Evolutionary conservation across 2,329 filamentous ascomycete genomes (phyloP), one percentile per base, ranked within the genome.

Genomic region (Cordyceps cateniannulata): DNA sequence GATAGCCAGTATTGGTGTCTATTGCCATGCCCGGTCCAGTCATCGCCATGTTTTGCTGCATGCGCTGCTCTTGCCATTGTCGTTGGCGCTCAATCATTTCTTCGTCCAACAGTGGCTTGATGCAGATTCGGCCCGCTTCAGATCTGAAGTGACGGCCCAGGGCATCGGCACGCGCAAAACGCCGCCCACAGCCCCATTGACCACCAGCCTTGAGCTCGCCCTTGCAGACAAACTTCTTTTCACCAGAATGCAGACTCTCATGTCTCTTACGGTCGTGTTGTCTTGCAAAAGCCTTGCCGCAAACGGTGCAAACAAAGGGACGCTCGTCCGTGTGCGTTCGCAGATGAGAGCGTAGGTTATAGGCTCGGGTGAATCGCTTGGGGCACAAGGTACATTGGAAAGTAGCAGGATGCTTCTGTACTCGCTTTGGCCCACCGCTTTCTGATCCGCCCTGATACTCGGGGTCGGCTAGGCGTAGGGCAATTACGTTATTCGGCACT

Each of bases 171-270:
- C 95, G 90, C 18, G 95, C 95, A 73, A 99, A 99, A 10, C 93
- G 85, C 63, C 95, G 85, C 3, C 91, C 91, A 67, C 95, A 99
- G 22, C 95, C 95, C 95, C 95, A 99, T 65, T 89, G 85, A 5
- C 88, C 88, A 51, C 88, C 87, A 2, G 85, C 85, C 66, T 93
- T 93, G 54, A 99, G 85, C 62, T 93, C 90, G 58, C 95, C 95
- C 66, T 91, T 92, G 76, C 95, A 99, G 8, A 98, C 90, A 71
- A 98, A 99, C 71, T 96, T 98, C 84, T 98, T 99, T 77, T 99
- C 95, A 47, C 95, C 95, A 0, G 91, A 96, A 70, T 99, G 95
- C 47, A 99, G 79, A 44, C 93, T 93, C 76, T 99, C 95, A 74
- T 99, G 95, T 44, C 95, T 88, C 76, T 99, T 99, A 50, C 95